Base-by-base conservation (phyloP, 139 green algal genomes). In the Desmodesmus armatus region DNA sequence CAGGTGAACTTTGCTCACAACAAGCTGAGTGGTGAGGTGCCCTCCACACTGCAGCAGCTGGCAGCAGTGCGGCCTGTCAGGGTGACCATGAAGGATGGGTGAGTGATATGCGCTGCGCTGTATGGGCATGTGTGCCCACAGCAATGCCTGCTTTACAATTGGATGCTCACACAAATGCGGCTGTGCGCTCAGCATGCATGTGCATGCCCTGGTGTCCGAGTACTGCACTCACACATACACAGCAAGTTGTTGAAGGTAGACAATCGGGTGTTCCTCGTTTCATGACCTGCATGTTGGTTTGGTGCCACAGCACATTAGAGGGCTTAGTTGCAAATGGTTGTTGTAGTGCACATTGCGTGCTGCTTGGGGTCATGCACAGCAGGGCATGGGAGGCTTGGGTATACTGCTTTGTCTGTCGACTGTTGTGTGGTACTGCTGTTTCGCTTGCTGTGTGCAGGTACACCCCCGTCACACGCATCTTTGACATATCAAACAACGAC, bases 1-100 rank as follows among this genome's bases (percentile, higher is more conserved):
- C 66, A 74, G 66, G 35, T 82, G 37, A 82, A 82, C 55, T 39
- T 82, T 0, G 72, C 55, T n/a, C 76, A 82, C 37, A 82, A 82
- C 55, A 72, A 29, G 37, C 21, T 82, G 3, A n/a, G n/a, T 29
- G 76, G 76, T 1, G 9, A 9, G 15, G 27, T 82, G 3, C 53
- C 76, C 21, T 2, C 27, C 7, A 25, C 39, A 25, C 25, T 82
- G 55, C 41, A 65, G 5, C n/a, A 58, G 19, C 25, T 82, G 76
- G 76, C 76, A 27, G 76, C 76, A 29, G 33, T 82, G 37, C 40
- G 76, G 55, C 76, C 76, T 39, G 76, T 82, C 15, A 40, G 55
- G 35, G 76, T 82, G 33, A 82, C 37, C 2, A 82, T 82, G 76
- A 82, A 49, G n/a, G 53, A 82, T 21, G 55, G 55, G 76, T 82